phyloP scores from a whole-genome alignment of 1,284 basidiomycete genomes.

The Trichosporon inkin region DNA sequence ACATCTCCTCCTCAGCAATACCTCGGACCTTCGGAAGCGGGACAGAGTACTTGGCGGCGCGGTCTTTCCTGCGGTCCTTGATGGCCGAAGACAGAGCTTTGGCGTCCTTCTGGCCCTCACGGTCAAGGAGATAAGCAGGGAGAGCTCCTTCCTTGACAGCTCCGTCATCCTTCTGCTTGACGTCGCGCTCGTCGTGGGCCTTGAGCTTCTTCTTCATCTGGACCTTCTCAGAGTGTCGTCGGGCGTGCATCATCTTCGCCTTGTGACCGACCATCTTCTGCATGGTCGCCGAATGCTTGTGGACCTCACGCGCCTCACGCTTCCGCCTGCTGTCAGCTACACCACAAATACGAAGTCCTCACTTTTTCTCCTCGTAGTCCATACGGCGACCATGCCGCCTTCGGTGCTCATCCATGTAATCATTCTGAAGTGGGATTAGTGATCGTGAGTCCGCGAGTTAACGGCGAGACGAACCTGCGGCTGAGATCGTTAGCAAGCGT shows the following conservation, averaged over 20 bases:
- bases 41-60: constrained; percentile 96
- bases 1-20: constrained; percentile 99
- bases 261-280: constrained; percentile 96
- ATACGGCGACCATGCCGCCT: constrained; percentile 50
- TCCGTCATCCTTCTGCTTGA: constrained; percentile 84
- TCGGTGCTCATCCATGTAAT: constrained; percentile 53
- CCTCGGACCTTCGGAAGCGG: constrained; percentile 95
- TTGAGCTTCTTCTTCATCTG: constrained; percentile 99
- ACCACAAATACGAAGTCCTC: constrained; percentile 13
- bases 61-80: constrained; percentile 99
- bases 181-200: constrained; percentile 96
- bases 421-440: constrained; percentile 40
- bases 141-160: constrained; percentile 81
- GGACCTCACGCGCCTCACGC: constrained; percentile 82
- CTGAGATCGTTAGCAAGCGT: constrained; percentile 27
- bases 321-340: constrained; percentile 67
- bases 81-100: constrained; percentile 96
- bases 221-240: constrained; percentile 94
- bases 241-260: constrained; percentile 94
- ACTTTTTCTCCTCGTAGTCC: constrained; percentile 51
- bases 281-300: constrained; percentile 78
- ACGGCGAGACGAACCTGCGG: constrained; percentile 38
- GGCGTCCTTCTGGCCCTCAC: constrained; percentile 94
- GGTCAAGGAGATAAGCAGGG: constrained; percentile 91
- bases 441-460: background rate